These are phyloP conservation scores for Oleoguttula mirabilis DNA, from an alignment of 495 filamentous ascomycete genomes.

Conservation along the genomic window DNA sequence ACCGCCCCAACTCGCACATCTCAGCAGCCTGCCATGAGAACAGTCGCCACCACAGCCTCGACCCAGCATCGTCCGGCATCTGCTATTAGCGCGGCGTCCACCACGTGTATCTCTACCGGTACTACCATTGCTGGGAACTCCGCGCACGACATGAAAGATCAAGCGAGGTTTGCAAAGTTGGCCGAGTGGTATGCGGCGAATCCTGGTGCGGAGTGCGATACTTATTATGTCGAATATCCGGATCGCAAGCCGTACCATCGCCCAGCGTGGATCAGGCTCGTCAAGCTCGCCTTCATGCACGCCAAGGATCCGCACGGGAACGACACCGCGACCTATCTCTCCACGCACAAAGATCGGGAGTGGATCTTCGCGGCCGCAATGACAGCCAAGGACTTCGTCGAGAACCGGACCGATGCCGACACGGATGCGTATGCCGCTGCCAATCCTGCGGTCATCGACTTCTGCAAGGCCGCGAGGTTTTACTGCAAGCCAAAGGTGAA, in stretches of 20 bases:
- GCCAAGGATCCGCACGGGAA: background rate
- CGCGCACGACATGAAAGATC: background rate
- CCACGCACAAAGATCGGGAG: background rate
- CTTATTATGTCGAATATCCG: conserved; percentile 2
- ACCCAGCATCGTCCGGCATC: too few species aligned
- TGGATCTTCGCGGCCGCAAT: conserved; percentile 7
- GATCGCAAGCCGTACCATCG: background rate
- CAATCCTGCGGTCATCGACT: background rate
- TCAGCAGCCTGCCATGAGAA: background rate
- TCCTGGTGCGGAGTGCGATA: conserved; percentile 2
- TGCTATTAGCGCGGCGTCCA: too few species aligned
- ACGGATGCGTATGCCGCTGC: background rate
- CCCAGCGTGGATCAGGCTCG: background rate
- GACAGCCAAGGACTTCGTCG: conserved; percentile 2
- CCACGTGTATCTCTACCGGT: too few species aligned
- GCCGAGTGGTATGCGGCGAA: conserved; percentile 6
- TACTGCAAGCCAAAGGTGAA: conserved; percentile 1
- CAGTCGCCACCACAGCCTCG: too few species aligned
- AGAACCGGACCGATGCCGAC: background rate
- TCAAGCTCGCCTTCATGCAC: background rate
- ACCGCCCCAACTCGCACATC: too few species aligned
- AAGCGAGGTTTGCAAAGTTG: background rate
- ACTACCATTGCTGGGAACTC: background rate
- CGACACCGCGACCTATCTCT: background rate
- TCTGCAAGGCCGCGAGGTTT: background rate